Evolutionary conservation across 768 basidiomycete genomes (phyloP), one percentile per base, ranked within the genome.

Genomic region (Rhizopogon rudus): DNA sequence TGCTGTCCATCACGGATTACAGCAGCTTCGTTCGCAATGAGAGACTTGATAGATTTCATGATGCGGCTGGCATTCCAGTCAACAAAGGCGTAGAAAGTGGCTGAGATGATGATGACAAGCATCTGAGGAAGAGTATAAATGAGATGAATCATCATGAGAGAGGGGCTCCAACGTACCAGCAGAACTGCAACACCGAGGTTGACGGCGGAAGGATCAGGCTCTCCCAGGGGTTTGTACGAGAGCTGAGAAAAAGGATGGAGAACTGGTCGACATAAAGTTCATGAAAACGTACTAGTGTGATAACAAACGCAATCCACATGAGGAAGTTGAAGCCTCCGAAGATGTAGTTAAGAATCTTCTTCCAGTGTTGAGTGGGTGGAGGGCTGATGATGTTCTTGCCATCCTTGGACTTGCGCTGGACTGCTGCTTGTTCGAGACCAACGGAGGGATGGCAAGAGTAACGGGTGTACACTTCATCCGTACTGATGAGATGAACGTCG

Each of bases 301-400:
- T 73, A 52, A 84, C 68, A 57, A 80, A 79, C 0, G 80, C 81
- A 49, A 79, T 73, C 71, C 82, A 76, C 68, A 84, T 77, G 14
- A 84, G 66, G 52, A 75, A 75, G 51, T 82, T 82, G 64, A 83
- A 83, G 1, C 82, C 82, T 41, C 81, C 80, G 44, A 84, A 79
- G 46, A 83, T 56, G 51, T 81, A 84, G 60, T 75, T 77, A 16
- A 80, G 61, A 31, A 74, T 69, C 70, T 81, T 82, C 62, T 75
- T 72, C 72, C 67, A 79, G 60, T 71, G 73, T 60, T 79, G 75
- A 6, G 73, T 75, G 3, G 73, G 75, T 2, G 78, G 79, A 0
- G 79, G 75, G 20, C 74, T 76, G 20, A 83, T 77, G 42, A 75
- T 66, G 61, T 84, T 84, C 58, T 71, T 76, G 5, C 77, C 77